Evolutionary conservation across 2,329 filamentous ascomycete species (phyloP).

Genomic region (Aureobasidium mangrovei): DNA sequence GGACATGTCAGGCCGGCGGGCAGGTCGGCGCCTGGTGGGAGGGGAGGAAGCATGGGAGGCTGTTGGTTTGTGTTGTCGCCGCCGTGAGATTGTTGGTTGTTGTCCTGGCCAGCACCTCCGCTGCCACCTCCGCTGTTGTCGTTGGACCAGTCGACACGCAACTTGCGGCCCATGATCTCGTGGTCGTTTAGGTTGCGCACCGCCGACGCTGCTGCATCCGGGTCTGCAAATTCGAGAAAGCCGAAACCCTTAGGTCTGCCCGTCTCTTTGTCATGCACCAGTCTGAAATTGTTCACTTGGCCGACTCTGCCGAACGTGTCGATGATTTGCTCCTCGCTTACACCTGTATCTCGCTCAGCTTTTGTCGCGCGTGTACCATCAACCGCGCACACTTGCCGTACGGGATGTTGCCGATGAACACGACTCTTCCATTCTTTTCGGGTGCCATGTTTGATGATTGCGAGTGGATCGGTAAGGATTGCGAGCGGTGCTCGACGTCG

Average conservation of each 20-base stretch:
- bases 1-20: constrained; percentile 74
- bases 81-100: constrained; percentile 22
- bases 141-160: constrained; percentile 93
- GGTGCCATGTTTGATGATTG: constrained; percentile 36
- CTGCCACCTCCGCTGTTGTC: constrained; percentile 62
- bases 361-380: not conserved
- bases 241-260: constrained; percentile 93
- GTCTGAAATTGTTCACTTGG: constrained; percentile 80
- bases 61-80: constrained; percentile 37
- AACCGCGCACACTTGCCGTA: constrained; percentile 48
- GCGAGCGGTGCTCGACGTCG: no score
- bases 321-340: constrained; percentile 91
- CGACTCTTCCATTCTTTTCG: constrained; percentile 67
- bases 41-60: constrained; percentile 58
- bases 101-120: constrained; percentile 15
- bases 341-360: constrained; percentile 45
- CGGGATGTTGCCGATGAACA: constrained; percentile 81
- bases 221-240: constrained; percentile 90
- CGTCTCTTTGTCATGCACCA: constrained; percentile 93
- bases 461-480: not conserved
- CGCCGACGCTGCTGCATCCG: constrained; percentile 83
- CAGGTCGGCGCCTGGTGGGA: constrained; percentile 77
- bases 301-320: constrained; percentile 88
- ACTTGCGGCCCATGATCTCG: constrained; percentile 88
- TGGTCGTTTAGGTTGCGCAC: constrained; percentile 93